phyloP scores from a whole-genome alignment of 2,329 filamentous ascomycete species.

The Hansfordia pulvinata region DNA sequence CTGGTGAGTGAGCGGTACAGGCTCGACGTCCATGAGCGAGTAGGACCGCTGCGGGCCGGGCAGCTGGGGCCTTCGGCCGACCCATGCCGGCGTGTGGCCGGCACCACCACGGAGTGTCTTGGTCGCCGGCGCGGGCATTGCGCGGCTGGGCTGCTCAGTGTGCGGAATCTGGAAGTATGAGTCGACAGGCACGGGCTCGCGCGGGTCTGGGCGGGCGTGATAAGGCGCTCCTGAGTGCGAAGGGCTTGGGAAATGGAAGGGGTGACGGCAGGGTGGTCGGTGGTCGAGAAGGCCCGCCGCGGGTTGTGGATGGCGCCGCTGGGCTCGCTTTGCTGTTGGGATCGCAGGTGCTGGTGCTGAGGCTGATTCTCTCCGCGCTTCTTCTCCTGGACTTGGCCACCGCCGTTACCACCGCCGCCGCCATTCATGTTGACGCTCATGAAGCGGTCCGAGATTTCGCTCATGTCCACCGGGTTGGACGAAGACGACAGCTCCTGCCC shows the following conservation, averaged over 20 bases:
- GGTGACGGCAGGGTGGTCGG: slow-evolving; percentile 11
- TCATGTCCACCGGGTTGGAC: slow-evolving; percentile 9
- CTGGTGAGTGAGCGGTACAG: slow-evolving; percentile 32
- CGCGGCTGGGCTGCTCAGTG: no score
- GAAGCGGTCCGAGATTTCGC: slow-evolving; percentile 14
- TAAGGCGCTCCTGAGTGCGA: slow-evolving; percentile 7
- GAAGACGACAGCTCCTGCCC: slow-evolving; percentile 8
- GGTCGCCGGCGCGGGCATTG: no score
- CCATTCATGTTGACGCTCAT: slow-evolving; percentile 5
- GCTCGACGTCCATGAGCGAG: slow-evolving; percentile 47
- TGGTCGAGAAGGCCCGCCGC: slow-evolving; percentile 16
- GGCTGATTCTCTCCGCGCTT: slow-evolving; percentile 2
- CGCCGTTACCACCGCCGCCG: background rate
- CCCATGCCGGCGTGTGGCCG: slow-evolving; percentile 6
- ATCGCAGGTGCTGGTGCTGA: slow-evolving; percentile 2
- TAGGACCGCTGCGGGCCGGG: slow-evolving; percentile 40
- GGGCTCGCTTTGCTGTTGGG: slow-evolving; percentile 5
- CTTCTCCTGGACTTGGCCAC: slow-evolving; percentile 1
- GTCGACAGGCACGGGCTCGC: slow-evolving; percentile 3
- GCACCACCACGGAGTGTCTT: no score
- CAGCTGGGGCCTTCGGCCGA: slow-evolving; percentile 18
- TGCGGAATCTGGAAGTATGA: slow-evolving; percentile 1
- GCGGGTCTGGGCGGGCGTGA: slow-evolving; percentile 10
- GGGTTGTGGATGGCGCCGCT: slow-evolving; percentile 8
- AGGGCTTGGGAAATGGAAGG: slow-evolving; percentile 7